Conservation (phyloP, 2,329 filamentous ascomycete species). For the Plenodomus lindquistii region DNA sequence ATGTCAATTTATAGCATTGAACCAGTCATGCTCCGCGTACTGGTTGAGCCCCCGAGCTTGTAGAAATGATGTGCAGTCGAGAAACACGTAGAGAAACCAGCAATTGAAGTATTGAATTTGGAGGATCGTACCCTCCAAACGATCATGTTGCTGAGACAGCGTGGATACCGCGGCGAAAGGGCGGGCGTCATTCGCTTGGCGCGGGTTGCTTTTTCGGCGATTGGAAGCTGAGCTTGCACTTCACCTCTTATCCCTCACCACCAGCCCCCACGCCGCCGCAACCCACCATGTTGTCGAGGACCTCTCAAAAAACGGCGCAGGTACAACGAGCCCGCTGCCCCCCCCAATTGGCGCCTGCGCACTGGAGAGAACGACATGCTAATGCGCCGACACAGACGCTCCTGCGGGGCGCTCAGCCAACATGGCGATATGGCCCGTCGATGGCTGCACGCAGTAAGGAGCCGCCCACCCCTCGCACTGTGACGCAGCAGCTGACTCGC, state of each 20-base stretch:
- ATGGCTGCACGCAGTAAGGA: slow-evolving; percentile 59
- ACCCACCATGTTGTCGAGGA: slow-evolving; percentile 50
- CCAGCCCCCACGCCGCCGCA: slow-evolving; percentile 28
- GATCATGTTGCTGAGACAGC: not conserved
- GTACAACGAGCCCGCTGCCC: slow-evolving; percentile 39
- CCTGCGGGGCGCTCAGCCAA: slow-evolving; percentile 57
- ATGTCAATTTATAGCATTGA: no score
- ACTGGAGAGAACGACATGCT: slow-evolving; percentile 16
- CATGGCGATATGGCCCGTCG: slow-evolving; percentile 54
- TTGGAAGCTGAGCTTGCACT: slow-evolving; percentile 39
- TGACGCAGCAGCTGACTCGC: slow-evolving; percentile 17
- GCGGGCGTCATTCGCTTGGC: slow-evolving; percentile 37
- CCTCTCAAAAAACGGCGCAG: slow-evolving; percentile 53
- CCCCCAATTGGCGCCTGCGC: slow-evolving; percentile 28
- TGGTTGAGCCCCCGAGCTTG: no score
- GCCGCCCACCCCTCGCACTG: not conserved
- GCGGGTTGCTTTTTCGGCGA: slow-evolving; percentile 39
- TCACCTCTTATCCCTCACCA: slow-evolving; percentile 43
- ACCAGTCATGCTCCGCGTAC: no score
- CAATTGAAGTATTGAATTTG: no score
- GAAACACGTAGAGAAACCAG: no score
- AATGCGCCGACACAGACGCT: slow-evolving; percentile 53
- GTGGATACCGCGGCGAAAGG: slow-evolving; percentile 20
- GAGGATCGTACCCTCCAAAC: no score
- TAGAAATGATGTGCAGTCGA: no score